Evolutionary conservation across 345 rosid species (phyloP), one percentile per base, ranked within the genome.

Genomic region (Euphorbia peplus): DNA sequence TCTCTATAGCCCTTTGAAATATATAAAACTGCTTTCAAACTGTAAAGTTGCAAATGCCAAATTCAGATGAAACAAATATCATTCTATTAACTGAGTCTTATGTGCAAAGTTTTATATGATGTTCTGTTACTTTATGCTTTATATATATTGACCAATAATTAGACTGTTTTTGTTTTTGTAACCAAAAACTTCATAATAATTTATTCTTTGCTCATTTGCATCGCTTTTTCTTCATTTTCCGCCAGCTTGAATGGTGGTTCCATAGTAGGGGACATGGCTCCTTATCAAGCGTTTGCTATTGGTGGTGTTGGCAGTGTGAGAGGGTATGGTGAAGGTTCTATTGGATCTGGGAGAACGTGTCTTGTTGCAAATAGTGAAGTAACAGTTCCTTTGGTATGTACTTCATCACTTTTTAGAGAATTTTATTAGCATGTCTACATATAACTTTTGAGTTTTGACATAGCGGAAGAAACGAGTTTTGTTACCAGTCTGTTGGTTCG

Each of bases 191-290:
- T 11, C 19, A 25, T 32, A 47, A 63, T 51, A 47, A 11, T 71
- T 66, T 56, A 16, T 64, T 22, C 46, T 56, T 29, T 59, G 66
- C 39, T 5, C 32, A 12, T 64, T 70, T 71, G 46, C 8, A 37
- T 73, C 35, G 55, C 29, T 66, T 88, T 82, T 58, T 79, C 67
- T 56, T 72, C 67, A 72, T 78, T 52, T 42, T 78, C 69, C 70
- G 63, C 64, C 85, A 93, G 97, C 83, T 74, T 93, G 81, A 88
- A 95, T 79, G 96, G 95, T 73, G 97, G 98, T 70, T 91, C 97
- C 46, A 93, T 91, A 74, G 98, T 93, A 48, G 98, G 98, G 76
- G 97, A 91, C 80, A 93, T 93, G 95, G 95, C 98, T 79, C 97
- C 98, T 75, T 89, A 91, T 80, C 98, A 91, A 81, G 96, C 98